Conservation (phyloP, 1,284 basidiomycete species). For the Ganoderma leucocontextum region DNA sequence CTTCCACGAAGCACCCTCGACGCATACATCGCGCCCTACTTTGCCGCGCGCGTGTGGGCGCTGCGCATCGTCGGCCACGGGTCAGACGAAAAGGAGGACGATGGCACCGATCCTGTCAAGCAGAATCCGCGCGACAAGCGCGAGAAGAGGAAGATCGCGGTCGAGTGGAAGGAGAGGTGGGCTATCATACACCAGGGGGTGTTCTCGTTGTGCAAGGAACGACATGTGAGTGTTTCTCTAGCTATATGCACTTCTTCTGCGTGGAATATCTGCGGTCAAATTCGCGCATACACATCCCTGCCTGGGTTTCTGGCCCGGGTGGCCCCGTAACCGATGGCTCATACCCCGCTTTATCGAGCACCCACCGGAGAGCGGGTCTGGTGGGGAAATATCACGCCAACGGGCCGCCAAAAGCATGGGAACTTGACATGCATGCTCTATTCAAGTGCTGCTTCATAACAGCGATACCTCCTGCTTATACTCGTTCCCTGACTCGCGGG, state of each 20-base stretch:
- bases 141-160: constrained; percentile 41
- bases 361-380: too few relatives aligned
- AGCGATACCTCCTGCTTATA: not conserved
- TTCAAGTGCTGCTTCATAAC: not conserved
- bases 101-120: constrained; percentile 27
- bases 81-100: constrained; percentile 19
- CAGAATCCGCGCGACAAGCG: constrained; percentile 32
- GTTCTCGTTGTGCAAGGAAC: constrained; percentile 61
- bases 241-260: not conserved
- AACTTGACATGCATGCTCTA: not conserved
- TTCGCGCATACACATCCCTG: not conserved
- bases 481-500: not conserved
- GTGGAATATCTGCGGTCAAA: not conserved
- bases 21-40: constrained; percentile 73
- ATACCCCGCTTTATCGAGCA: too few relatives aligned
- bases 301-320: not conserved
- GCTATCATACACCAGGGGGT: constrained; percentile 65
- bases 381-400: too few relatives aligned
- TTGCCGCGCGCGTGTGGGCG: constrained; percentile 66
- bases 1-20: constrained; percentile 52
- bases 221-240: constrained; percentile 50
- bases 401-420: too few relatives aligned
- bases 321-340: too few relatives aligned
- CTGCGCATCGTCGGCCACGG: constrained; percentile 54
- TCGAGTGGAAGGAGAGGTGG: constrained; percentile 74